These are phyloP conservation scores for Linum usitatissimum DNA, from an alignment of 345 rosid genomes.

Conservation along the genomic window DNA sequence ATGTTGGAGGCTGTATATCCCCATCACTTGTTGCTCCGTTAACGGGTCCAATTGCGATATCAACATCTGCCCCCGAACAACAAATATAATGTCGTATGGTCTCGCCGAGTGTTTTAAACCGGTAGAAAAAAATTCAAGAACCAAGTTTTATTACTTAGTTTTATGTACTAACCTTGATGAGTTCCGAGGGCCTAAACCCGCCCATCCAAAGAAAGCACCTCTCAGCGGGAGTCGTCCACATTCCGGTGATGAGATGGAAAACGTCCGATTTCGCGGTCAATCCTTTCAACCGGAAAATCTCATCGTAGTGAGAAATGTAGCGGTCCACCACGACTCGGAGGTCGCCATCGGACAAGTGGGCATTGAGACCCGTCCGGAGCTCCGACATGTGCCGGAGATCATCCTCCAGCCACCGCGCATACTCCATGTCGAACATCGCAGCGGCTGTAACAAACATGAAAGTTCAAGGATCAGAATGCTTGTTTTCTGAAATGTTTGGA, in stretches of 20 bases:
- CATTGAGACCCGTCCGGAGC: conserved; percentile 59
- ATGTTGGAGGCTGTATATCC: conserved; percentile 81
- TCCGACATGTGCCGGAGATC: conserved; percentile 79
- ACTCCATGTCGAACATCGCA: conserved; percentile 89
- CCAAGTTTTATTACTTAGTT: no score
- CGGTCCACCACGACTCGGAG: conserved; percentile 62
- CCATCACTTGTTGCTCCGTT: conserved; percentile 90
- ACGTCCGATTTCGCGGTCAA: conserved; percentile 71
- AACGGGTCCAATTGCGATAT: conserved; percentile 69
- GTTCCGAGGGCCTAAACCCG: conserved; percentile 88
- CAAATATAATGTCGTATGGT: neutral
- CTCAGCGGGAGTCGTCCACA: conserved; percentile 83
- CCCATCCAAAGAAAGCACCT: conserved; percentile 99
- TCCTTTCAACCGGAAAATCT: conserved; percentile 59
- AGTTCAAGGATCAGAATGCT: neutral
- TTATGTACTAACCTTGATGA: conserved; percentile 55
- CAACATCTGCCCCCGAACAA: conserved; percentile 46
- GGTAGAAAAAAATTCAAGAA: no score
- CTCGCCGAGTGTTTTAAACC: no score
- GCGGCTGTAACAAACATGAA: conserved; percentile 38
- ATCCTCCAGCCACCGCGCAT: conserved; percentile 87
- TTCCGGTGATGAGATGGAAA: conserved; percentile 77
- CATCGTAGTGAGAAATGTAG: conserved; percentile 75
- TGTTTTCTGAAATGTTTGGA: neutral
- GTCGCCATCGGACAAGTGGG: conserved; percentile 67